These are phyloP conservation scores for Aspergillus heteromorphus DNA, from an alignment of 495 filamentous ascomycete species.

Conservation along the genomic window DNA sequence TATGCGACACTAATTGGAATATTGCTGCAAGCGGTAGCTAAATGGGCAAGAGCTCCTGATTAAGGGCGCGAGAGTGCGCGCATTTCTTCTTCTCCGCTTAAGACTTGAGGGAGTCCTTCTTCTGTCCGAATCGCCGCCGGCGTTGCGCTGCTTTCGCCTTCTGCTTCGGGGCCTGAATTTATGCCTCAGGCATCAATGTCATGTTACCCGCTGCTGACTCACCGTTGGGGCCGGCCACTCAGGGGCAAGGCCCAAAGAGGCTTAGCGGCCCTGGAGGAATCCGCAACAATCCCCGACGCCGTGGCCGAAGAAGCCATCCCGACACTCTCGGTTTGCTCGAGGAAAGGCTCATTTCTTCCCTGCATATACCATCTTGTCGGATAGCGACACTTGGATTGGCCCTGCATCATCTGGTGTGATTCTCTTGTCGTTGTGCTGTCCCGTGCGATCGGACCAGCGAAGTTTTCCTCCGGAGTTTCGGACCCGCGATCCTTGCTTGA, in stretches of 20 bases:
- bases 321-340: not conserved
- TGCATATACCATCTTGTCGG: not conserved
- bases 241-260: not conserved
- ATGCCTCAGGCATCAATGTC: not conserved
- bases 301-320: not conserved
- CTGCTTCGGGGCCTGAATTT: not conserved
- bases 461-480: constrained; percentile 15
- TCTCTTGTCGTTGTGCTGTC: not conserved
- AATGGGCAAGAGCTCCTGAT: not conserved
- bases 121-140: not conserved
- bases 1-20: too few relatives aligned
- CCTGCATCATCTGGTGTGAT: not conserved
- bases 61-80: not conserved
- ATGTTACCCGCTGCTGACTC: not conserved
- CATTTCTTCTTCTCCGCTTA: not conserved
- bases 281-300: not conserved
- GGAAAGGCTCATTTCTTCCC: not conserved
- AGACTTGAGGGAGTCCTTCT: not conserved
- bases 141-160: too few relatives aligned
- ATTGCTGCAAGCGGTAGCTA: not conserved
- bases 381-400: not conserved
- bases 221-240: not conserved
- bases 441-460: not conserved
- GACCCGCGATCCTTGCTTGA: constrained; percentile 13
- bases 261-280: not conserved